These are phyloP conservation scores for Chlamydomonas sp. DNA, from an alignment of 139 green algal genomes.

Conservation along the genomic window DNA sequence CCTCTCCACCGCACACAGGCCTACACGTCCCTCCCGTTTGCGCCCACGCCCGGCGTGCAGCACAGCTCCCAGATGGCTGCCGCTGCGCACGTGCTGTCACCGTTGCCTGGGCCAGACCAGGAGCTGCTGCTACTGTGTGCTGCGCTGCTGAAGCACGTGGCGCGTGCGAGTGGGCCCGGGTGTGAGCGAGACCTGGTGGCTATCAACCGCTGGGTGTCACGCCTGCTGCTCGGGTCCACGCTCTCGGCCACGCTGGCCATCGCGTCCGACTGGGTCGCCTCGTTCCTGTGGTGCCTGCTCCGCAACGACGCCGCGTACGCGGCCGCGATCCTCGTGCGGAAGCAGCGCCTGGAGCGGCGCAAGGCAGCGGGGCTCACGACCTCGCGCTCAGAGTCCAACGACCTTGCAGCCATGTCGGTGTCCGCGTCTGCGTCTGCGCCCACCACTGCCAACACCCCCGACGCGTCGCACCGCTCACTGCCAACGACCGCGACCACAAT, in stretches of 20 bases:
- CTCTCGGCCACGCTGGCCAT: not conserved
- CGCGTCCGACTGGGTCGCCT: conserved; percentile 21
- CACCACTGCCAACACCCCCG: too few species aligned
- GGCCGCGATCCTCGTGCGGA: conserved; percentile 24
- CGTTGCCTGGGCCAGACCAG: conserved; percentile 26
- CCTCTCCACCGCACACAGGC: too few species aligned
- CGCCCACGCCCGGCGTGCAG: too few species aligned
- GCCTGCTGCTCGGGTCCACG: conserved; percentile 23
- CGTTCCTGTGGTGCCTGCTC: conserved; percentile 25
- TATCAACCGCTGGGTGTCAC: conserved; percentile 20
- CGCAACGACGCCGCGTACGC: conserved; percentile 26
- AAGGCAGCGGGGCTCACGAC: too few species aligned
- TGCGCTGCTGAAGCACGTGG: conserved; percentile 29
- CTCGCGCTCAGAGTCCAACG: too few species aligned
- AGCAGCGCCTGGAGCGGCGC: conserved; percentile 10
- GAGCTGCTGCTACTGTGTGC: conserved; percentile 43
- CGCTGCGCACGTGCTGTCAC: conserved; percentile 15
- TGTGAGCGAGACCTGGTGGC: not conserved
- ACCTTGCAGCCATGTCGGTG: too few species aligned
- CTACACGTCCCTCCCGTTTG: too few species aligned
- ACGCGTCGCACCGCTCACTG: too few species aligned
- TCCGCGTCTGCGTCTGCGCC: too few species aligned
- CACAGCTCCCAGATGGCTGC: too few species aligned
- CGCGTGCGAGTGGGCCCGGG: not conserved
- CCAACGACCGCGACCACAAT: too few species aligned